These are phyloP conservation scores for Tetrahymena malaccensis DNA, from an alignment of 73 alveolate genomes.

Conservation along the genomic window DNA sequence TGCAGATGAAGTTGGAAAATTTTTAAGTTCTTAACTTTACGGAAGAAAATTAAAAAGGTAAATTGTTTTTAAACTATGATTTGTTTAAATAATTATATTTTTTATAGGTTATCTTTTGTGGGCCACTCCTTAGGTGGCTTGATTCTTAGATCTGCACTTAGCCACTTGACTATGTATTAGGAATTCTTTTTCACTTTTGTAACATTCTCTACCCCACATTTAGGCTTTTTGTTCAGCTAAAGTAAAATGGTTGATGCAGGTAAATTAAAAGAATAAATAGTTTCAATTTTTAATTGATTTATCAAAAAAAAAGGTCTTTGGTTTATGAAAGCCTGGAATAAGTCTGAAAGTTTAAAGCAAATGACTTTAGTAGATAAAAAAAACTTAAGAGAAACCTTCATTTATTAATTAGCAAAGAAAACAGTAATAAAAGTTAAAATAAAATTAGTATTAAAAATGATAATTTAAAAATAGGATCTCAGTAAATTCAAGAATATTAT, in stretches of 20 bases:
- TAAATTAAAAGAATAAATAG: background rate
- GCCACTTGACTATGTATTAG: constrained; percentile 59
- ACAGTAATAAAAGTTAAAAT: background rate
- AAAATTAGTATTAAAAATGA: background rate
- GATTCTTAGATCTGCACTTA: constrained; percentile 87
- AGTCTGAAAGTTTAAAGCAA: constrained; percentile 57
- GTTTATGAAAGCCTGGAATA: constrained; percentile 75
- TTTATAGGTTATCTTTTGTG: constrained; percentile 8
- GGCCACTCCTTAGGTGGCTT: constrained; percentile 92
- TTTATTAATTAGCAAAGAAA: constrained; percentile 60
- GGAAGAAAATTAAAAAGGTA: constrained; percentile 78
- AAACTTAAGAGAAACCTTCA: constrained; percentile 60
- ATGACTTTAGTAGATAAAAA: constrained; percentile 69
- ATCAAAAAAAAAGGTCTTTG: constrained; percentile 53
- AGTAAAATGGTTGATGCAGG: constrained; percentile 86
- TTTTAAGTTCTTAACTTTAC: background rate
- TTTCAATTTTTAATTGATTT: too few relatives aligned
- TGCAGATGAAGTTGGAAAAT: constrained; percentile 77
- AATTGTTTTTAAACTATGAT: constrained; percentile 56
- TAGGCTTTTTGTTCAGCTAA: constrained; percentile 69
- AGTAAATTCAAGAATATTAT: constrained; percentile 70
- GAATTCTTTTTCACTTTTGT: constrained; percentile 69
- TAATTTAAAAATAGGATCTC: constrained; percentile 45
- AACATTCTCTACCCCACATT: constrained; percentile 83
- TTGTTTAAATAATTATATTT: constrained; percentile 2